A percentile compares a stretch with the other conserved stretches of the same genome.
These are phyloP conservation scores for Prunus fruticosa DNA, from an alignment of 306 rosid species.

Conservation along the genomic window DNA sequence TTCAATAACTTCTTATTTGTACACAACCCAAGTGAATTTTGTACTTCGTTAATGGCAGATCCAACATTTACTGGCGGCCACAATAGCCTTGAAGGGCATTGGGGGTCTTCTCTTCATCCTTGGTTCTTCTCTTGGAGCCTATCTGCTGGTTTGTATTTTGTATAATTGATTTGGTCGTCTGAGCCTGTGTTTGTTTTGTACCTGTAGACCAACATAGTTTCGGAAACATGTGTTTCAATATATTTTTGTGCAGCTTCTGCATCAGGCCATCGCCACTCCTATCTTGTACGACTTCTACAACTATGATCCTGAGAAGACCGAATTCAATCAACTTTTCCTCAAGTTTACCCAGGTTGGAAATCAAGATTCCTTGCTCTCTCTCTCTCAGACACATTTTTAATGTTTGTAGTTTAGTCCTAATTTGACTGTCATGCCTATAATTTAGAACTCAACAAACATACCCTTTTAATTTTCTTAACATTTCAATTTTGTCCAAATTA, in stretches of 20 bases:
- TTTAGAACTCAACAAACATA: not conserved
- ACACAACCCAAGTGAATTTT: not conserved
- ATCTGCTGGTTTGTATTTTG: conserved; percentile 53
- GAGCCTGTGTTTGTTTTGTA: not conserved
- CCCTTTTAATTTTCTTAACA: too few relatives aligned
- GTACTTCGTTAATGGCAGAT: conserved; percentile 34
- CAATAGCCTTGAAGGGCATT: conserved; percentile 49
- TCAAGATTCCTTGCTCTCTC: not conserved
- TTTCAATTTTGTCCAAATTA: not conserved
- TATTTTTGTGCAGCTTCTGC: conserved; percentile 47
- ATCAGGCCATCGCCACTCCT: conserved; percentile 51
- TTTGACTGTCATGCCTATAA: not conserved
- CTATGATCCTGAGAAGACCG: conserved; percentile 54
- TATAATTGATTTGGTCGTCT: not conserved
- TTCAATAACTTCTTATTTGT: not conserved
- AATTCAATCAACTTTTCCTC: conserved; percentile 53
- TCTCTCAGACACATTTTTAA: not conserved
- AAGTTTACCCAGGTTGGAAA: conserved; percentile 57
- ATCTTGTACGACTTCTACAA: conserved; percentile 67
- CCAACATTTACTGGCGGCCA: conserved; percentile 43
- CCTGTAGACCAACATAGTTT: not conserved
- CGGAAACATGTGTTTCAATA: not conserved
- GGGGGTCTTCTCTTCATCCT: conserved; percentile 61
- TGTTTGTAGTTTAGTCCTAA: not conserved
- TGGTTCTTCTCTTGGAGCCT: conserved; percentile 56